These are phyloP conservation scores for Parasarocladium wereldwijsianum DNA, from an alignment of 2,329 filamentous ascomycete genomes.

Conservation along the genomic window DNA sequence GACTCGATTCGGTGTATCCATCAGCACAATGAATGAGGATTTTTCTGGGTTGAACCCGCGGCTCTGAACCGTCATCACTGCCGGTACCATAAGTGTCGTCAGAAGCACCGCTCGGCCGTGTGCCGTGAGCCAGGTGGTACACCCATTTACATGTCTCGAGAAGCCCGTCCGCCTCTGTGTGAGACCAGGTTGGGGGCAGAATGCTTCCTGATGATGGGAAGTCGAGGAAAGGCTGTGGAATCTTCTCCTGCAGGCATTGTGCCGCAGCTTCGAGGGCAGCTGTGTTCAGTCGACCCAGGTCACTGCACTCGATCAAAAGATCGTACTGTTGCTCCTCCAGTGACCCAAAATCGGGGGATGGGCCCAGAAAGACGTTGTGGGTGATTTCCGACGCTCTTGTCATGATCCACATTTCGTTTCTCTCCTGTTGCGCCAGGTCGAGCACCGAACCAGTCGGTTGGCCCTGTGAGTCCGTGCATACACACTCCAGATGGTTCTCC, in stretches of 20 bases:
- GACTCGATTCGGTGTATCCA: constrained; percentile 87
- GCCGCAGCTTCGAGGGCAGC: constrained; percentile 49
- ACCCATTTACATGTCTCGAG: constrained; percentile 85
- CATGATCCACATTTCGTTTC: constrained; percentile 88
- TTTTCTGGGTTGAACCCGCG: constrained; percentile 32
- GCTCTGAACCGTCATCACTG: constrained; percentile 15
- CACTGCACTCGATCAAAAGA: constrained; percentile 76
- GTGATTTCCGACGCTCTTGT: constrained; percentile 79
- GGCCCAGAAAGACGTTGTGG: constrained; percentile 79
- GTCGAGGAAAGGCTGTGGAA: constrained; percentile 30
- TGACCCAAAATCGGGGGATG: constrained; percentile 58
- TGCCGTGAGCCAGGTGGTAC: constrained; percentile 63
- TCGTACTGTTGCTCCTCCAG: constrained; percentile 55
- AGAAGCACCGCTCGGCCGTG: constrained; percentile 21
- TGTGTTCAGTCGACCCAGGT: constrained; percentile 64
- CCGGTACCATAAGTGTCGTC: constrained; percentile 14
- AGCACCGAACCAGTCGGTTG: constrained; percentile 61
- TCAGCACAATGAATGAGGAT: constrained; percentile 89
- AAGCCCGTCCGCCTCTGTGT: constrained; percentile 69
- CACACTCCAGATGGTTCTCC: constrained; percentile 48
- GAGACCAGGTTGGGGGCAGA: constrained; percentile 68
- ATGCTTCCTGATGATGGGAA: constrained; percentile 95
- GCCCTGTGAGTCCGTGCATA: constrained; percentile 61
- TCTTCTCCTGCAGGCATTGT: constrained; percentile 33
- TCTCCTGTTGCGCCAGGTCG: constrained; percentile 82